Evolutionary conservation across 2,329 filamentous ascomycete genomes (phyloP).

Genomic region (Ophiocordyceps camponoti-rufipedis): DNA sequence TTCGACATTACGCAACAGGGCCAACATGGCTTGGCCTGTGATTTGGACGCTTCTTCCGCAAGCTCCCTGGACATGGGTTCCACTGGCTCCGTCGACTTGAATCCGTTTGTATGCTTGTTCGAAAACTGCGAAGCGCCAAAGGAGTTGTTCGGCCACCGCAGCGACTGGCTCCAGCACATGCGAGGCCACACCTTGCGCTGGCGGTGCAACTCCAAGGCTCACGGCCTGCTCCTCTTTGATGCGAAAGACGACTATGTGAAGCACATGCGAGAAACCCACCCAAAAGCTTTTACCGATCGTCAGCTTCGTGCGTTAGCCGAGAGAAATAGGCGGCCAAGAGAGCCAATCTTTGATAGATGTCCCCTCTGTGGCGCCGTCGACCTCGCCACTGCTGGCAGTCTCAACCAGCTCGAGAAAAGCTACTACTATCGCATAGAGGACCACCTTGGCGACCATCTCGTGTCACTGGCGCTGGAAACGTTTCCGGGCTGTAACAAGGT

Average conservation of each 20-base stretch:
- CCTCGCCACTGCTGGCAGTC: not conserved
- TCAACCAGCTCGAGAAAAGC: no score
- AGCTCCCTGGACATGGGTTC: no score
- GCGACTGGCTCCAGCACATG: not conserved
- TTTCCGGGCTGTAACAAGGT: no score
- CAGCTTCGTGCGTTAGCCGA: slow-evolving; percentile 2
- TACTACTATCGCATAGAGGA: no score
- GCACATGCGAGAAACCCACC: slow-evolving; percentile 3
- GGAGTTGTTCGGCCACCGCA: not conserved
- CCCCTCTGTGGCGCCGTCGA: not conserved
- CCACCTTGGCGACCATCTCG: slow-evolving; percentile 2
- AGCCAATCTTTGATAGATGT: slow-evolving; percentile 1
- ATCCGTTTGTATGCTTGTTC: not conserved
- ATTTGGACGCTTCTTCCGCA: no score
- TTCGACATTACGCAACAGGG: no score
- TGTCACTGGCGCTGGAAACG: slow-evolving; percentile 3
- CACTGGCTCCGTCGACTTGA: no score
- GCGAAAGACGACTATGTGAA: slow-evolving; percentile 1
- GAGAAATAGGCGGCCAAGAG: not conserved
- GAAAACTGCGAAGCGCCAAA: not conserved
- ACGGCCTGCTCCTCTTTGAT: not conserved
- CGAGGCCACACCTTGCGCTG: not conserved
- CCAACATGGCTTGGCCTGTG: no score
- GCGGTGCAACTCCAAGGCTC: not conserved
- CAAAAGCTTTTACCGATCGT: not conserved